phyloP scores from a whole-genome alignment of 371 early-diverging fungal genomes.

The Paraphysoderma sedebokerense region DNA sequence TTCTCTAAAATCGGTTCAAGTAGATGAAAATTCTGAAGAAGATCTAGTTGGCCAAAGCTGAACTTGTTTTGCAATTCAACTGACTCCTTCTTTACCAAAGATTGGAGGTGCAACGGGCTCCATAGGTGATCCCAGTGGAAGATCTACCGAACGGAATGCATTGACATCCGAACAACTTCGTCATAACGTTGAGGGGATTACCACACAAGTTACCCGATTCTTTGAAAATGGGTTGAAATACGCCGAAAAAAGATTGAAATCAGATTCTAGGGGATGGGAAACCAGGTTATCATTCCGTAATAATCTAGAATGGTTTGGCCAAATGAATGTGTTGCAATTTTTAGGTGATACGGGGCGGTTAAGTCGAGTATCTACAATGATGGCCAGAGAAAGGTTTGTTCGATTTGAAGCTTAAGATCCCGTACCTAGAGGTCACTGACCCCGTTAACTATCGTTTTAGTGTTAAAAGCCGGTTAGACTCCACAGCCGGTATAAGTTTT shows the following conservation, averaged over 20 bases:
- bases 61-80: background rate
- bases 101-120: slow-evolving; percentile 86
- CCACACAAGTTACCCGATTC: slow-evolving; percentile 45
- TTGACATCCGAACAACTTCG: slow-evolving; percentile 32
- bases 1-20: background rate
- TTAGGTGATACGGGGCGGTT: slow-evolving; percentile 57
- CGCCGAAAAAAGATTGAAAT: slow-evolving; percentile 21
- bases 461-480: slow-evolving; percentile 55
- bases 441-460: slow-evolving; percentile 9
- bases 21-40: background rate
- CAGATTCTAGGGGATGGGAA: slow-evolving; percentile 4
- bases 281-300: slow-evolving; percentile 38
- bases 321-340: slow-evolving; percentile 63
- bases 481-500: slow-evolving; percentile 76
- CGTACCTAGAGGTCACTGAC: slow-evolving; percentile 10
- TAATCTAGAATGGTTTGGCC: slow-evolving; percentile 64
- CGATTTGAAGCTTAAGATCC: background rate
- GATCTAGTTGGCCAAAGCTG: background rate
- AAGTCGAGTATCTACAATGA: slow-evolving; percentile 66
- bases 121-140: slow-evolving; percentile 87
- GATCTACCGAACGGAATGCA: slow-evolving; percentile 56
- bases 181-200: slow-evolving; percentile 47
- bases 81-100: slow-evolving; percentile 11
- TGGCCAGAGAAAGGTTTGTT: slow-evolving; percentile 59
- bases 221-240: slow-evolving; percentile 47